Percentiles rank a stretch among this genome's conserved stretches.
phyloP scores from a whole-genome alignment of 2,329 filamentous ascomycete genomes.

The Penicillium expansum region DNA sequence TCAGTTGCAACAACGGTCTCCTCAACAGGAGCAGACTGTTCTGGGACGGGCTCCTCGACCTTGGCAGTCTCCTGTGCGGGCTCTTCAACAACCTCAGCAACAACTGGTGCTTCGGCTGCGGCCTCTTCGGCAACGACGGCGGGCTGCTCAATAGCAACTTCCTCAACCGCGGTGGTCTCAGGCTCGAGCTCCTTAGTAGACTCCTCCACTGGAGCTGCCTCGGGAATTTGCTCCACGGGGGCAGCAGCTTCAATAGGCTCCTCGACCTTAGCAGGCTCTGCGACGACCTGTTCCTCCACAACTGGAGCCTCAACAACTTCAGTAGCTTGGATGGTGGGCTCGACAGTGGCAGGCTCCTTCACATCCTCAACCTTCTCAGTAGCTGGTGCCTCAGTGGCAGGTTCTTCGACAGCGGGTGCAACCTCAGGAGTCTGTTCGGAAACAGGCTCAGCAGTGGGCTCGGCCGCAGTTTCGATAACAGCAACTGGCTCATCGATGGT shows the following conservation, averaged over 20 bases:
- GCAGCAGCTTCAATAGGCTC: neutral
- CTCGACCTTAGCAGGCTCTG: neutral
- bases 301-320: neutral
- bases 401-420: neutral
- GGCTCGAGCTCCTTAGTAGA: conserved; percentile 1
- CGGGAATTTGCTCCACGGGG: neutral
- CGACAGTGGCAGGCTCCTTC: neutral
- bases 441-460: neutral
- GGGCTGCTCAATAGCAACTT: neutral
- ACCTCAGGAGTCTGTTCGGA: neutral
- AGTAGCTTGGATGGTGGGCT: neutral
- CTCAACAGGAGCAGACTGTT: neutral
- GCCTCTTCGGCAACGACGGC: neutral
- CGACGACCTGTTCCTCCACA: neutral
- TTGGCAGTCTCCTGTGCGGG: neutral
- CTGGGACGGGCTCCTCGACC: neutral
- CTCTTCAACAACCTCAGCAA: neutral
- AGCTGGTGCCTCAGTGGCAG: neutral
- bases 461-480: neutral
- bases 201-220: neutral
- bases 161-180: neutral
- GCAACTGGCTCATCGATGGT: neutral
- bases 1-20: neutral
- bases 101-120: neutral
- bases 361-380: neutral